Conservation (phyloP, 2,329 filamentous ascomycete species). For the Stromatinia cepivora region DNA sequence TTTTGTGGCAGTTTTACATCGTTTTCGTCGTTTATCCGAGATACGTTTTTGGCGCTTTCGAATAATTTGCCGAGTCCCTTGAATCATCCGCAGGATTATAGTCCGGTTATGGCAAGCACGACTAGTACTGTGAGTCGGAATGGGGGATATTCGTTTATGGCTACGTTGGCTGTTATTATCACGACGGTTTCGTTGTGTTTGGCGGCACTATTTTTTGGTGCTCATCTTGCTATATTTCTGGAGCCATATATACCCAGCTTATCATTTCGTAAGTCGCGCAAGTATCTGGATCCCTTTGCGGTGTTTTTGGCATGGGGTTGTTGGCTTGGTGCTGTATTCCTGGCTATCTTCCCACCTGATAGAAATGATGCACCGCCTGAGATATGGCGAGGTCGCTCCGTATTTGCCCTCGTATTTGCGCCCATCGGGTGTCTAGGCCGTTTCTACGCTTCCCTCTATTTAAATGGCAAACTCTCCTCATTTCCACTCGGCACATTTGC, state of each 20-base stretch:
- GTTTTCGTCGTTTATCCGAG: slow-evolving; percentile 83
- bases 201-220: slow-evolving; percentile 67
- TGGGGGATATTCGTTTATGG: slow-evolving; percentile 80
- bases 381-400: slow-evolving; percentile 71
- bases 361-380: slow-evolving; percentile 47
- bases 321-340: slow-evolving; percentile 76
- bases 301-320: slow-evolving; percentile 68
- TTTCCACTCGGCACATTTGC: slow-evolving; percentile 87
- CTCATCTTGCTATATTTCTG: slow-evolving; percentile 68
- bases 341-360: slow-evolving; percentile 71
- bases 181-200: slow-evolving; percentile 70
- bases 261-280: slow-evolving; percentile 56
- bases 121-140: slow-evolving; percentile 53
- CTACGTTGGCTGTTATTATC: slow-evolving; percentile 73
- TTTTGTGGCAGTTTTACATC: slow-evolving; percentile 90
- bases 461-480: slow-evolving; percentile 65
- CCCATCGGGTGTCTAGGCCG: slow-evolving; percentile 75
- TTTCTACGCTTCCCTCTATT: slow-evolving; percentile 67
- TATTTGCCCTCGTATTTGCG: slow-evolving; percentile 80
- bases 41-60: slow-evolving; percentile 74
- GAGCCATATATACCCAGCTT: slow-evolving; percentile 61
- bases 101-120: slow-evolving; percentile 38
- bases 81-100: slow-evolving; percentile 43
- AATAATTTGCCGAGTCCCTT: slow-evolving; percentile 65
- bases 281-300: slow-evolving; percentile 61